Base-by-base conservation (phyloP, 768 basidiomycete genomes). In the Trametes cingulata region DNA sequence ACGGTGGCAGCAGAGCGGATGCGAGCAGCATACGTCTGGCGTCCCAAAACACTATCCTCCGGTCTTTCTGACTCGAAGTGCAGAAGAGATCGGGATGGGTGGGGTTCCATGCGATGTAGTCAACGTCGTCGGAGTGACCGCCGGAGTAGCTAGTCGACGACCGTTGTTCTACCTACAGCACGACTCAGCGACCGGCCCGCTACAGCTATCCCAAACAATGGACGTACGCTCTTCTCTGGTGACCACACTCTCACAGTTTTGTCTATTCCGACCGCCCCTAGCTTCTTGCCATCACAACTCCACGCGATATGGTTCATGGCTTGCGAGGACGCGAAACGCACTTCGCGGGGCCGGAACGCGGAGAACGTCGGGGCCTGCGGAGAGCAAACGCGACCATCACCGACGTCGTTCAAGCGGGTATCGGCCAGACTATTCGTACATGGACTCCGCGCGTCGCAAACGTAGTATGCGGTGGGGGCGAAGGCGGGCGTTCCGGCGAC, bases 61-160 rank as follows among this genome's bases (percentile, higher is more conserved):
- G 78, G 65, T 93, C 91, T 67, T 83, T 87, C 68, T 86, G 84
- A 65, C 90, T 86, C 15, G 89, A 90, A 0, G 91, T 86, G 61
- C 87, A 91, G 68, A 93, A 90, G 15, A 91, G 74, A 39, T 92
- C 91, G 4, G 91, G 89, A 65, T 93, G 90, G 2, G 87, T 88
- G 1, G 91, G 91, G 69, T 91, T 91, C 90, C 91, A 93, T 8
- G 89, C 84, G 41, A 92, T 75, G 61, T 91, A 85, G 66, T 93
- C 91, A n/a, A 88, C 86, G 45, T 91, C 90, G 55, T 90, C 89
- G 2, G 81, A 78, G 63, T 92, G 91, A 7, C 84, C 90, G 20
- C 90, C 88, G 0, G 85, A 80, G 58, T 84, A 90, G 15, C 81
- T 75, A 1, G 81, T 75, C 15, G 90, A 87, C 15, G 85, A 79